Evolutionary conservation across 2,329 filamentous ascomycete genomes (phyloP).

Genomic region (Bertia moriformis): DNA sequence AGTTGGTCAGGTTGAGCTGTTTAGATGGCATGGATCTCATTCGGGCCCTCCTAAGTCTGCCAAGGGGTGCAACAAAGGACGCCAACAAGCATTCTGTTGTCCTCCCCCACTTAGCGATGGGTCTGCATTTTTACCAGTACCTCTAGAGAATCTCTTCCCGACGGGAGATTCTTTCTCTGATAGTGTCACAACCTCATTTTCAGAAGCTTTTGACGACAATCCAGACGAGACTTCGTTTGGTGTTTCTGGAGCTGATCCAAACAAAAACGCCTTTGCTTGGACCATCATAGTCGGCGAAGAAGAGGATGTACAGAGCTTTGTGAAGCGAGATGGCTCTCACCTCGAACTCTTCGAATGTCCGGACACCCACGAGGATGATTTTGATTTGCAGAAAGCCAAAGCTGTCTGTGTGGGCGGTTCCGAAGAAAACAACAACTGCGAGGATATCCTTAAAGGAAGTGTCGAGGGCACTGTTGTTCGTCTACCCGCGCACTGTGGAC

Average conservation of each 20-base stretch:
- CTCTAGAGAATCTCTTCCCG: constrained; percentile 17
- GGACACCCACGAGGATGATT: too few relatives aligned
- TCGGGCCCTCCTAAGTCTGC: too few relatives aligned
- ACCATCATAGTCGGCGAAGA: constrained; percentile 14
- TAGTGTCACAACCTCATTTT: too few relatives aligned
- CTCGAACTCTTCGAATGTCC: constrained; percentile 24
- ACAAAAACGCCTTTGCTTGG: constrained; percentile 17
- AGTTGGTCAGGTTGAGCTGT: constrained; percentile 8
- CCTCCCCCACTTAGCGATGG: constrained; percentile 15
- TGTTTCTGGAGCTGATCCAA: constrained; percentile 10
- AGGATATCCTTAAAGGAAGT: too few relatives aligned
- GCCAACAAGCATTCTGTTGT: constrained; percentile 11
- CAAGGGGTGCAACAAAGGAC: constrained; percentile 8
- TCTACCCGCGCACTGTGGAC: too few relatives aligned
- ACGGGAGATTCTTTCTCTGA: too few relatives aligned
- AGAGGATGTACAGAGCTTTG: constrained; percentile 19
- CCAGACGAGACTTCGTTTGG: constrained; percentile 13
- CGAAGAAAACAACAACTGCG: too few relatives aligned
- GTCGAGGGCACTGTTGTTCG: neutral
- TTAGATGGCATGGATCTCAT: constrained; percentile 13
- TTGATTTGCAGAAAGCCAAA: too few relatives aligned
- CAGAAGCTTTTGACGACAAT: too few relatives aligned
- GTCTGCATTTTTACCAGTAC: constrained; percentile 17
- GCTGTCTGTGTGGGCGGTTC: too few relatives aligned
- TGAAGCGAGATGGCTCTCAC: constrained; percentile 26